Conservation (phyloP, 768 basidiomycete genomes). For the Lactarius deliciosus region DNA sequence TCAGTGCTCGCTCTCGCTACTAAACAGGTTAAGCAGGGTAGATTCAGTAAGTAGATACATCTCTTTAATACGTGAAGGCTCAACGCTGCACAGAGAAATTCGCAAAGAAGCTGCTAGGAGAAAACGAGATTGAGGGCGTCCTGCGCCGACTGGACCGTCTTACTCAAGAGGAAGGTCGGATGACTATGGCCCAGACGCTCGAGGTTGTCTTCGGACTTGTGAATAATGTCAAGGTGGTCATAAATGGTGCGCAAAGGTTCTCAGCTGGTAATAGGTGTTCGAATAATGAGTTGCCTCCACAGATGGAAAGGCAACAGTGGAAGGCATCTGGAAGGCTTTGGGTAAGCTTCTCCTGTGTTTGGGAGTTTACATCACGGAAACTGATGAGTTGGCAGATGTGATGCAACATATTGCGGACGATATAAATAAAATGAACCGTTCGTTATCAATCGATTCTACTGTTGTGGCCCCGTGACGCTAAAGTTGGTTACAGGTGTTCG, state of each 20-base stretch:
- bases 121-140: background rate
- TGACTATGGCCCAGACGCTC: background rate
- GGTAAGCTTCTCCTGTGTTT: background rate
- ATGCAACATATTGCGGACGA: background rate
- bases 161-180: background rate
- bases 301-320: background rate
- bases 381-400: background rate
- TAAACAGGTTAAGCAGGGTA: constrained; percentile 9
- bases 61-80: background rate
- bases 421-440: constrained; percentile 9
- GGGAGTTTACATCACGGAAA: too few species aligned
- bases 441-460: background rate
- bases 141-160: background rate
- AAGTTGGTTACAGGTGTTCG: constrained; percentile 1
- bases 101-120: background rate
- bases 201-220: background rate
- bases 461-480: background rate
- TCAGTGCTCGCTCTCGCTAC: constrained; percentile 2
- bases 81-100: background rate
- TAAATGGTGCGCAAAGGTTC: background rate
- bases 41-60: background rate
- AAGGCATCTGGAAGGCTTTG: background rate
- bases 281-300: background rate
- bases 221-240: background rate
- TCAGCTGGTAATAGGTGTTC: background rate